A percentile compares a stretch with the other conserved stretches of the same genome.
Conservation (phyloP, 2,329 filamentous ascomycete species). For the Coniochaeta prunicola region DNA sequence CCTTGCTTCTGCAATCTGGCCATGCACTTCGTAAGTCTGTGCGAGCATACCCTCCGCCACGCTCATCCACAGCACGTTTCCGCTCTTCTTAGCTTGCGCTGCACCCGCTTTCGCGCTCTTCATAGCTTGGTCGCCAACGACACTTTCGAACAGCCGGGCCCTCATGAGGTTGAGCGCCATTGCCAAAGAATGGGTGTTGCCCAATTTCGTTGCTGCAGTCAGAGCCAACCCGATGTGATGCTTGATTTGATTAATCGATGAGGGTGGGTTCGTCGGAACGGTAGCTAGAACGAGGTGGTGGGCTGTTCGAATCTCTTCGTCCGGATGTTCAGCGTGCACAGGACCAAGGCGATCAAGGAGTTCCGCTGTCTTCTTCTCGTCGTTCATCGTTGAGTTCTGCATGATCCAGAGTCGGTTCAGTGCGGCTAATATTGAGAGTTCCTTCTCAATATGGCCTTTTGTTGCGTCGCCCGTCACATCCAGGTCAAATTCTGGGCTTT, state of each 20-base stretch:
- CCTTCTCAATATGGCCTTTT: conserved; percentile 38
- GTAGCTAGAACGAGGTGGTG: conserved; percentile 70
- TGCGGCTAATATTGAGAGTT: conserved; percentile 58
- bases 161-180: conserved; percentile 84
- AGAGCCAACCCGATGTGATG: conserved; percentile 69
- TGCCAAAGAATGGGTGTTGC: conserved; percentile 73
- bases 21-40: conserved; percentile 66
- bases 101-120: conserved; percentile 67
- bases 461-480: conserved; percentile 23
- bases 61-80: conserved; percentile 70
- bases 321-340: conserved; percentile 61
- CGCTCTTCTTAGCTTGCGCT: conserved; percentile 60
- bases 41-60: conserved; percentile 74
- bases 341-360: conserved; percentile 61
- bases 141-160: conserved; percentile 70
- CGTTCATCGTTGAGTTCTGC: conserved; percentile 50
- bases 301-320: conserved; percentile 68
- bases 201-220: conserved; percentile 57
- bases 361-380: conserved; percentile 50
- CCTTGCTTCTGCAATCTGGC: conserved; percentile 33
- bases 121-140: conserved; percentile 72
- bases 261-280: conserved; percentile 52
- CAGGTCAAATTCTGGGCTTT: conserved; percentile 51
- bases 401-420: conserved; percentile 69
- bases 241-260: conserved; percentile 70